Percentiles rank a stretch among this genome's conserved stretches.
Conservation (phyloP, 257 asterid genomes). For the Buddleja alternifolia region DNA sequence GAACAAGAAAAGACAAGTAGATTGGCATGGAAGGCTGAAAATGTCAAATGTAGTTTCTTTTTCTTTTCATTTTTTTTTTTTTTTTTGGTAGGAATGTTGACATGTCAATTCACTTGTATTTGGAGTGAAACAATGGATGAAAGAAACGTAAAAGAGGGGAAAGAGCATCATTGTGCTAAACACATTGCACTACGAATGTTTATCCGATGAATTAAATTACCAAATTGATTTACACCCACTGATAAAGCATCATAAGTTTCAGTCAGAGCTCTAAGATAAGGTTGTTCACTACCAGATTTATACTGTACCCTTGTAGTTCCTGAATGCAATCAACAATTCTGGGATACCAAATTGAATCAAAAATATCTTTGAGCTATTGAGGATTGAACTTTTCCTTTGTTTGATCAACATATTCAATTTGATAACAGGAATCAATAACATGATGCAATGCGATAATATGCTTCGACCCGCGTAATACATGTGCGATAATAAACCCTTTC, state of each 20-base stretch:
- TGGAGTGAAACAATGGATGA: not conserved
- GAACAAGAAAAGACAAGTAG: conserved; percentile 23
- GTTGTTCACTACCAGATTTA: not conserved
- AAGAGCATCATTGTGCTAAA: not conserved
- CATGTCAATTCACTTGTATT: not conserved
- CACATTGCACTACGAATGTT: not conserved
- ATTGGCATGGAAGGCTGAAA: not conserved
- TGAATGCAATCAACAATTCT: conserved; percentile 7
- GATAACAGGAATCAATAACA: not conserved
- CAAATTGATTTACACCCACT: not conserved
- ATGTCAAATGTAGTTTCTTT: not conserved
- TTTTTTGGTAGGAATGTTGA: not conserved
- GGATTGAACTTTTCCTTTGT: not conserved
- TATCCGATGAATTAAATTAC: not conserved
- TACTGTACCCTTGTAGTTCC: not conserved
- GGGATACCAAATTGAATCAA: not conserved
- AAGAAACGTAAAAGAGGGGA: not conserved
- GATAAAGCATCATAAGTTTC: not conserved
- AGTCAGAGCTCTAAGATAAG: conserved; percentile 5
- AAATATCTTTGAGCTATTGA: not conserved
- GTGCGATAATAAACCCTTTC: not conserved
- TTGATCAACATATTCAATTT: not conserved
- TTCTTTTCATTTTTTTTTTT: too few relatives aligned
- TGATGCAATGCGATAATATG: not conserved
- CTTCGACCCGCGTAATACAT: not conserved